A percentile compares a stretch with the other conserved stretches of the same genome.
Evolutionary conservation across 352 stramenopile species (phyloP).

Genomic region (Nothophytophthora sp.): DNA sequence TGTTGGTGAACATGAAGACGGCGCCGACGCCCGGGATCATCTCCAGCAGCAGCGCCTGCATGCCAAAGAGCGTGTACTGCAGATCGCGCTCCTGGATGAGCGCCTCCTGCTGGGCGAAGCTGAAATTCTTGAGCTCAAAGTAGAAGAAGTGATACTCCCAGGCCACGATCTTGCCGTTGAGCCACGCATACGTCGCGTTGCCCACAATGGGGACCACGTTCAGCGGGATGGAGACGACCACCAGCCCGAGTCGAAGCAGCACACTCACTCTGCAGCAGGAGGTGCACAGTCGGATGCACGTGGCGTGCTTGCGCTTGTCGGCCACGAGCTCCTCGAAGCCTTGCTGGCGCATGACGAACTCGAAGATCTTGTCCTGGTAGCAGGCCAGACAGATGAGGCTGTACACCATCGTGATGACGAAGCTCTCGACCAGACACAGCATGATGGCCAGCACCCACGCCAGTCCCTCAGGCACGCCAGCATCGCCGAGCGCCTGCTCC

Average conservation of each 20-base stretch:
- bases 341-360: conserved; percentile 41
- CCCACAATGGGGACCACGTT: conserved; percentile 58
- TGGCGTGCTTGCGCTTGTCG: conserved; percentile 34
- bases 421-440: conserved; percentile 57
- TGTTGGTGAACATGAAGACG: conserved; percentile 65
- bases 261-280: conserved; percentile 51
- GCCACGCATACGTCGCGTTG: conserved; percentile 47
- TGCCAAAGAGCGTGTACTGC: conserved; percentile 54
- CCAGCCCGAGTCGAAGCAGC: conserved; percentile 36
- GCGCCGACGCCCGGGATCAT: conserved; percentile 52
- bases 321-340: conserved; percentile 40
- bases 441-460: conserved; percentile 56
- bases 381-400: conserved; percentile 44
- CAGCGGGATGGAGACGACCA: conserved; percentile 50
- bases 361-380: conserved; percentile 59
- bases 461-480: conserved; percentile 34
- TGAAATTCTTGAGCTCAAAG: conserved; percentile 56
- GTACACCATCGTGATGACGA: conserved; percentile 56
- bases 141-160: conserved; percentile 71
- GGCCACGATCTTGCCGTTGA: conserved; percentile 51
- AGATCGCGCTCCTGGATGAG: conserved; percentile 39
- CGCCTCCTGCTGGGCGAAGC: conserved; percentile 46
- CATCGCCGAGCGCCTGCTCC: conserved; percentile 34
- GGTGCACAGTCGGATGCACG: conserved; percentile 40
- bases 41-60: conserved; percentile 57